These are phyloP conservation scores for Fragilaria crotonensis DNA, from an alignment of 108 stramenopile genomes.

Conservation along the genomic window DNA sequence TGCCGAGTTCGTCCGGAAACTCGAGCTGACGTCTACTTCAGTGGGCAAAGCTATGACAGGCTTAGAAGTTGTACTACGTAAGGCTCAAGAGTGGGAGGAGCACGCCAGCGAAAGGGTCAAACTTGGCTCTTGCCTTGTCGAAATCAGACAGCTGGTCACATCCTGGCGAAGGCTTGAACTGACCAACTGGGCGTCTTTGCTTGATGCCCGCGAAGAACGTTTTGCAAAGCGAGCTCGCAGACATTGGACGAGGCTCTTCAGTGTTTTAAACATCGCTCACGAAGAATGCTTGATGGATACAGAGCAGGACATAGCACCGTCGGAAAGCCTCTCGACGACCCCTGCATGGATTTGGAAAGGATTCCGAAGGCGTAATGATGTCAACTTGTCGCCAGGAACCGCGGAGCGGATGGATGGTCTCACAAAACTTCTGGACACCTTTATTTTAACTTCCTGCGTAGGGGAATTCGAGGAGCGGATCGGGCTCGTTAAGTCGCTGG, in stretches of 20 bases:
- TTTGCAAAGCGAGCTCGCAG: slow-evolving; percentile 33
- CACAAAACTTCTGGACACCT: slow-evolving; percentile 67
- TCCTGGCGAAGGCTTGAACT: slow-evolving; percentile 91
- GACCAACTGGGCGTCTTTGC: slow-evolving; percentile 77
- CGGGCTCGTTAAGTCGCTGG: slow-evolving; percentile 43
- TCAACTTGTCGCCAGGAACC: not conserved
- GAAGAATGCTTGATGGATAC: not conserved
- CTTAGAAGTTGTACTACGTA: slow-evolving; percentile 79
- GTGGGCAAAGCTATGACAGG: slow-evolving; percentile 87
- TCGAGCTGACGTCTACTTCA: slow-evolving; percentile 57
- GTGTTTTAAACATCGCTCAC: slow-evolving; percentile 18
- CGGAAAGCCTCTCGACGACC: slow-evolving; percentile 1
- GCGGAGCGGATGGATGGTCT: slow-evolving; percentile 33
- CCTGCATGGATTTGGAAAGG: slow-evolving; percentile 80
- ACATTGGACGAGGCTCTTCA: slow-evolving; percentile 60
- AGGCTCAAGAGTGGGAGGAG: slow-evolving; percentile 97
- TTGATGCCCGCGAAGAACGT: slow-evolving; percentile 44
- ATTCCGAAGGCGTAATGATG: slow-evolving; percentile 10
- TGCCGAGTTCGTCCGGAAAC: slow-evolving; percentile 58
- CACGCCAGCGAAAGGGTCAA: slow-evolving; percentile 82
- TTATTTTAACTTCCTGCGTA: slow-evolving; percentile 68
- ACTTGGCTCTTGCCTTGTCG: slow-evolving; percentile 56
- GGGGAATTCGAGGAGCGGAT: slow-evolving; percentile 66
- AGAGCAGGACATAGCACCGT: not conserved
- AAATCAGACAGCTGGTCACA: slow-evolving; percentile 74